These are phyloP conservation scores for Luffa aegyptiaca DNA, from an alignment of 306 rosid genomes.

Conservation along the genomic window DNA sequence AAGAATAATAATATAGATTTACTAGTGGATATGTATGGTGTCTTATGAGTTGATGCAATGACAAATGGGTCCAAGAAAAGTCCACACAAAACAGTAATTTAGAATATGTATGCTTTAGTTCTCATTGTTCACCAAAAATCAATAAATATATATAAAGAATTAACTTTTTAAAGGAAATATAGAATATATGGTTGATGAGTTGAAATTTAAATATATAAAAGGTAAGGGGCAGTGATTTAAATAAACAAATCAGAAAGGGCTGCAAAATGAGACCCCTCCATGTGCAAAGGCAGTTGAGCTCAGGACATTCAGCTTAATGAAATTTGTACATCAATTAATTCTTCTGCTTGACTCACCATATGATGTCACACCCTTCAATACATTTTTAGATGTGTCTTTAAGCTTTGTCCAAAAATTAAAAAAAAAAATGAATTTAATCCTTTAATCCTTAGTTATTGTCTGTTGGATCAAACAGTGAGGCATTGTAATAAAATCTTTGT, in stretches of 20 bases:
- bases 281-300: constrained; percentile 2
- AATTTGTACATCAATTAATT: background rate
- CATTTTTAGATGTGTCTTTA: background rate
- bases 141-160: background rate
- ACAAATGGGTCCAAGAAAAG: background rate
- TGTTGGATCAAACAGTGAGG: background rate
- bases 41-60: background rate
- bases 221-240: background rate
- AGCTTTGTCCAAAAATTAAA: background rate
- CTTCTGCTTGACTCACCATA: background rate
- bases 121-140: too few relatives aligned
- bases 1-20: background rate
- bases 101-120: background rate
- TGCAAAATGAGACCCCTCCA: constrained; percentile 9
- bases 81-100: background rate
- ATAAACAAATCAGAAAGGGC: background rate
- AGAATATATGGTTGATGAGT: background rate
- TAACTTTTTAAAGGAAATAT: background rate
- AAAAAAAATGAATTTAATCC: background rate
- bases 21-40: background rate
- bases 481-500: background rate
- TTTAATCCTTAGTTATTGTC: background rate
- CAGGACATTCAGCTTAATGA: background rate
- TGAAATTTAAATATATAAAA: background rate
- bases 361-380: background rate